Evolutionary conservation across 1,284 basidiomycete species (phyloP).

Genomic region (Pseudozyma sp.): DNA sequence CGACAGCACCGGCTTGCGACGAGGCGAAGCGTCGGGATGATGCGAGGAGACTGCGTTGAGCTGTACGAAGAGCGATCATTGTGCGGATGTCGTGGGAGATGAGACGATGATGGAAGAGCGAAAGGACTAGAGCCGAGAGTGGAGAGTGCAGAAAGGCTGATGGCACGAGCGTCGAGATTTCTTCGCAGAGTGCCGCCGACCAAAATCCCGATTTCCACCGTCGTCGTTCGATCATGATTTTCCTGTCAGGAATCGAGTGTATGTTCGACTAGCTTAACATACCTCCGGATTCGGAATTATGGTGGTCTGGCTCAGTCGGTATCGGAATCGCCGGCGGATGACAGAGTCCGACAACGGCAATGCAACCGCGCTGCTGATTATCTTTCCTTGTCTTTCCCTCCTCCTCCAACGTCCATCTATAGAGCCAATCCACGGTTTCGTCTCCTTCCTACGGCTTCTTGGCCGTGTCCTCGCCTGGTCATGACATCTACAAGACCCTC

Average conservation of each 20-base stretch:
- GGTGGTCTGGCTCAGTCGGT: not conserved
- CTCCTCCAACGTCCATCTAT: not conserved
- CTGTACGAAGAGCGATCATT: conserved; percentile 31
- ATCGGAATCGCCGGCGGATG: not conserved
- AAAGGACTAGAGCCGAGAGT: not conserved
- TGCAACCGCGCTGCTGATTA: not conserved
- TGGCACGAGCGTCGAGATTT: conserved; percentile 26
- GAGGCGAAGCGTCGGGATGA: conserved; percentile 18
- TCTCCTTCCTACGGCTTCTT: not conserved
- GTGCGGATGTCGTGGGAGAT: not conserved
- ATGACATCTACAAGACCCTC: conserved; percentile 5
- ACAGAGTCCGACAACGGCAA: conserved; percentile 2
- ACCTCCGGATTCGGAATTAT: no score
- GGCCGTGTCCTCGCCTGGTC: not conserved
- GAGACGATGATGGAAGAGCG: not conserved
- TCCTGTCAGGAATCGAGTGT: not conserved
- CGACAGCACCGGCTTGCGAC: conserved; percentile 16
- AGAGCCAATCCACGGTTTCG: not conserved
- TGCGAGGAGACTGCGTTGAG: conserved; percentile 1
- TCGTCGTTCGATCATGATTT: conserved; percentile 13
- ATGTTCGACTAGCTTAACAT: no score
- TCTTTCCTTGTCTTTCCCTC: not conserved
- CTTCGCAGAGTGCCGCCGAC: not conserved
- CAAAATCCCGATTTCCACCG: conserved; percentile 8
- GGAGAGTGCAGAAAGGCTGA: not conserved